Conservation (phyloP, 1,139 yeast genomes). For the Yamadazyma sp. region DNA sequence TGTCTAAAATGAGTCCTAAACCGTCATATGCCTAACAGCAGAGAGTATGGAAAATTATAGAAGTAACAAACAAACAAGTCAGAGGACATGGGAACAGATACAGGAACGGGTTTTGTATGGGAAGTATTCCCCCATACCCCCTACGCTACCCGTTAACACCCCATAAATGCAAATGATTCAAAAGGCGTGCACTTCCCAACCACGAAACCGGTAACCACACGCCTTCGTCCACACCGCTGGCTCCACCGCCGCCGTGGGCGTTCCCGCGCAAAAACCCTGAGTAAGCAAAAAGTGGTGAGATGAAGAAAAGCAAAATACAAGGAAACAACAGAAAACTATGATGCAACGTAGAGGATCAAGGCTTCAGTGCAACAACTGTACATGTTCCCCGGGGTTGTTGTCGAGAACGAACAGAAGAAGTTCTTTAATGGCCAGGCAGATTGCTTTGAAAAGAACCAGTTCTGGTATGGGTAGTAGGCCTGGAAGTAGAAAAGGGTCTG, state of each 20-base stretch:
- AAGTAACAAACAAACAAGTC: no score
- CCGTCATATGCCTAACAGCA: slow-evolving; percentile 1
- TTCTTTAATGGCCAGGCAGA: slow-evolving; percentile 50
- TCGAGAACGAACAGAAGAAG: slow-evolving; percentile 63
- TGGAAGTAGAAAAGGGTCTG: slow-evolving; percentile 45
- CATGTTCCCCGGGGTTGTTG: slow-evolving; percentile 77
- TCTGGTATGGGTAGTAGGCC: slow-evolving; percentile 23
- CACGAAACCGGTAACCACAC: no score
- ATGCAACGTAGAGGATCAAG: slow-evolving; percentile 31
- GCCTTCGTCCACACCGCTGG: neutral
- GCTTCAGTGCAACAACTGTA: slow-evolving; percentile 67
- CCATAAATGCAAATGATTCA: no score
- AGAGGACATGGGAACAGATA: no score
- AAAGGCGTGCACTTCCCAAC: no score
- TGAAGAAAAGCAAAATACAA: neutral
- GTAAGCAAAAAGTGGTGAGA: slow-evolving; percentile 2
- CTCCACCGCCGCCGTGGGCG: neutral
- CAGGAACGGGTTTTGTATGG: no score
- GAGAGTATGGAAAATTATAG: neutral
- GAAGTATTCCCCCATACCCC: no score
- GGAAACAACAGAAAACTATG: slow-evolving; percentile 4
- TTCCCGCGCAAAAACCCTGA: neutral
- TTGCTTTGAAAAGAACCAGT: slow-evolving; percentile 36
- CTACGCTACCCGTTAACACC: no score
- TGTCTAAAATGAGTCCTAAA: slow-evolving; percentile 3